These are phyloP conservation scores for Zelopaecilomyces penicillatus DNA, from an alignment of 2,329 filamentous ascomycete genomes.

Conservation along the genomic window DNA sequence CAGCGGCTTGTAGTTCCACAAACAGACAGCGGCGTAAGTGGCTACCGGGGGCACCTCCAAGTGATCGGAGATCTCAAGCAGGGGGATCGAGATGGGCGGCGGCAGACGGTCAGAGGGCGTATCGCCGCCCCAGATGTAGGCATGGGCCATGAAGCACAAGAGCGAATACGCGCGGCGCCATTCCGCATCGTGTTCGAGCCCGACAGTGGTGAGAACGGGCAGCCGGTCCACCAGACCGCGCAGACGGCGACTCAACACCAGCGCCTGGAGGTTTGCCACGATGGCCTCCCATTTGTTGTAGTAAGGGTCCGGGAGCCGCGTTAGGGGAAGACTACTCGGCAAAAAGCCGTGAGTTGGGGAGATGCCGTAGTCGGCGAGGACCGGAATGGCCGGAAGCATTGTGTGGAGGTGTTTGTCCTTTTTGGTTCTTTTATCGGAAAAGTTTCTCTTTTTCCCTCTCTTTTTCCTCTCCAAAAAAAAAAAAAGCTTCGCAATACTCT, in stretches of 20 bases:
- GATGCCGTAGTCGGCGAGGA: slow-evolving; percentile 70
- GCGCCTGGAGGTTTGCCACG: slow-evolving; percentile 72
- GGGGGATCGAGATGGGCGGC: slow-evolving; percentile 71
- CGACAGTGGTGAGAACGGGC: slow-evolving; percentile 73
- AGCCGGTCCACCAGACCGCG: slow-evolving; percentile 71
- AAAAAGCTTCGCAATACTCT: too few species aligned
- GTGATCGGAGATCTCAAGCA: slow-evolving; percentile 65
- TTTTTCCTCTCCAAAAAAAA: too few species aligned
- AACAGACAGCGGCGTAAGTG: slow-evolving; percentile 81
- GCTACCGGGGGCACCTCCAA: slow-evolving; percentile 88
- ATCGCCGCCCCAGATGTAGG: slow-evolving; percentile 94
- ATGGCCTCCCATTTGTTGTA: slow-evolving; percentile 94
- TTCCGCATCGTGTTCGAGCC: slow-evolving; percentile 75
- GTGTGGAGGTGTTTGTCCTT: slow-evolving; percentile 2
- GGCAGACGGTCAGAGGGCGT: slow-evolving; percentile 71
- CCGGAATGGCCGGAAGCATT: slow-evolving; percentile 54
- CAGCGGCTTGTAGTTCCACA: slow-evolving; percentile 96
- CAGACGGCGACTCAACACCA: slow-evolving; percentile 78
- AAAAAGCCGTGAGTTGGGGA: slow-evolving; percentile 78
- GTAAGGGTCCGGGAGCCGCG: slow-evolving; percentile 76
- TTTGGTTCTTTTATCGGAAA: not conserved
- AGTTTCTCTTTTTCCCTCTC: not conserved
- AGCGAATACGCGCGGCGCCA: slow-evolving; percentile 91
- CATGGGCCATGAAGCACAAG: slow-evolving; percentile 84
- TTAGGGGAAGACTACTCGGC: slow-evolving; percentile 69